Base-by-base conservation (phyloP, 2,329 filamentous ascomycete genomes). In the Sporothrix pallida region DNA sequence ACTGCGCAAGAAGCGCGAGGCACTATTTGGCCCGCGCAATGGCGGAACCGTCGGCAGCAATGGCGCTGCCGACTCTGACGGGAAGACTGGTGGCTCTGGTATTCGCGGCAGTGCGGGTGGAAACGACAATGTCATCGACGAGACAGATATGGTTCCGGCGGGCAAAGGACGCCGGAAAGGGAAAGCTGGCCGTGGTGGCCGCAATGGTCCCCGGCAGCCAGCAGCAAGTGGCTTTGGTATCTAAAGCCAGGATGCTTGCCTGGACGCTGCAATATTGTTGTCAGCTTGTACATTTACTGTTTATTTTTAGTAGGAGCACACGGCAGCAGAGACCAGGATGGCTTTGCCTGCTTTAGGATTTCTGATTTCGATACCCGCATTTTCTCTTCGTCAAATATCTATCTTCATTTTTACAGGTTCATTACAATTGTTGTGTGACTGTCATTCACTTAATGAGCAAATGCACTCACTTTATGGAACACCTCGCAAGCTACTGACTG, bases 1-100 rank as follows among this genome's bases (percentile, higher is more conserved):
- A 68, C 84, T 84, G 79, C 80, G 82, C 74, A 83, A 83, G 81
- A 85, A 83, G 82, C 81, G 82, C 44, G 85, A 87, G 78, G 84
- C 84, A 73, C 82, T 87, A 23, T 85, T 86, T 75, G 84, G 78
- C 15, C 76, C 76, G 17, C 72, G 73, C 56, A 70, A 20, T 20
- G 72, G 62, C 13, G 76, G 76, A 50, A 83, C 84, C 56, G 82
- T 82, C 17, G 75, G 76, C 9, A 77, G 70, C 31, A 54, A 37
- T 10, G 23, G 20, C 63, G 67, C 72, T 56, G 67, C 72, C 2
- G 48, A 54, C 31, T 54, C 69, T 8, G 31, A 9, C 23, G n/a
- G 12, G 6, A 52, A 20, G 3, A 58, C 15, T 4, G 74, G 26
- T 12, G 20, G 26, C 31, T 67, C 23, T 20, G 68, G 65, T n/a